phyloP scores from a whole-genome alignment of 768 basidiomycete species.

The Gymnopilus junonius region DNA sequence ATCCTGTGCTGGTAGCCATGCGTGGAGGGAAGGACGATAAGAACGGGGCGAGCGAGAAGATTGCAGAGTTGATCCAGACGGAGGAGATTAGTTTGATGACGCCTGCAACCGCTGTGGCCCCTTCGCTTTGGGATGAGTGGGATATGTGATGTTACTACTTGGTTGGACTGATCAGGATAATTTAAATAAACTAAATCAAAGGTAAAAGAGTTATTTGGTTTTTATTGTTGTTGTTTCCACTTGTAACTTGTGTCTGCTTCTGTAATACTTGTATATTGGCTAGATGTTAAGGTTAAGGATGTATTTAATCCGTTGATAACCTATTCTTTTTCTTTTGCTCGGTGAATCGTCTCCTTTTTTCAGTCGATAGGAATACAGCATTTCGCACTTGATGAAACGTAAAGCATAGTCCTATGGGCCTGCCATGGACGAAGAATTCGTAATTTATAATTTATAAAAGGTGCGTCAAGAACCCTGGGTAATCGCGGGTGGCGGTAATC shows the following conservation, averaged over 20 bases:
- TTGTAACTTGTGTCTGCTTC: no score
- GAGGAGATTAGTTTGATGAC: conserved; percentile 51
- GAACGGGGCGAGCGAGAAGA: conserved; percentile 59
- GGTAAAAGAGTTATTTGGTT: not conserved
- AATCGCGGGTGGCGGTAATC: not conserved
- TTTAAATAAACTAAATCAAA: no score
- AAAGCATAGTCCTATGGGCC: conserved; percentile 15
- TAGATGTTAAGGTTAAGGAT: not conserved
- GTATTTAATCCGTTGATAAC: not conserved
- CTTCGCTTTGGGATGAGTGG: conserved; percentile 73
- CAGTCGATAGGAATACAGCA: not conserved
- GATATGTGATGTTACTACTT: conserved; percentile 49
- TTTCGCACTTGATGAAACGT: conserved; percentile 39
- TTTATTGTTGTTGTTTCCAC: not conserved
- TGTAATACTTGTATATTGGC: not conserved
- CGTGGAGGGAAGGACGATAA: conserved; percentile 61
- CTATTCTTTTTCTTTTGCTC: not conserved
- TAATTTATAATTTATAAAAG: conserved; percentile 4
- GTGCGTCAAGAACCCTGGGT: not conserved
- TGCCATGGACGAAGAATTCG: conserved; percentile 7
- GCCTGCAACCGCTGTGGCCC: conserved; percentile 18
- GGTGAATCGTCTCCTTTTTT: no score
- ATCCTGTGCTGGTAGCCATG: conserved; percentile 67
- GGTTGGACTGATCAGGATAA: not conserved
- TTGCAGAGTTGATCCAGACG: conserved; percentile 75